These are phyloP conservation scores for Raphidocelis subcapitata DNA, from an alignment of 139 green algal genomes.

Conservation along the genomic window DNA sequence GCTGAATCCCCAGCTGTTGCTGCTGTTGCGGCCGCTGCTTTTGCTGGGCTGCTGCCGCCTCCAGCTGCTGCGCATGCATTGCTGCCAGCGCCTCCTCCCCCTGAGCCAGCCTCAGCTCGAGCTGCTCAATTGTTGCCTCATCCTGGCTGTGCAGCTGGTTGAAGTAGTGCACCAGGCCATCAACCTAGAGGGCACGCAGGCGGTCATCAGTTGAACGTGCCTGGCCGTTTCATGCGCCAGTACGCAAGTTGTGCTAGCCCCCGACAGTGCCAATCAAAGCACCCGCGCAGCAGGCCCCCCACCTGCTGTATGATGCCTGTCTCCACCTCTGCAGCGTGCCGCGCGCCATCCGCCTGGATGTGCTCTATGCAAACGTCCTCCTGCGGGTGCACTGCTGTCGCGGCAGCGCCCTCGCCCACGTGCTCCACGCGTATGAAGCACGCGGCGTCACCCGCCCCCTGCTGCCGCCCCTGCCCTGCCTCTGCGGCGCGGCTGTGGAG, in stretches of 20 bases:
- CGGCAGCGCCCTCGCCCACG: neutral
- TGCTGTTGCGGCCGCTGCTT: neutral
- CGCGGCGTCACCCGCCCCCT: neutral
- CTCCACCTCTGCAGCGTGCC: conserved; percentile 8
- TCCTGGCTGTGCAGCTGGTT: conserved; percentile 32
- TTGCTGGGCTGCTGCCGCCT: neutral
- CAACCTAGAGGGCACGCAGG: conserved; percentile 22
- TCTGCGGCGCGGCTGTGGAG: neutral
- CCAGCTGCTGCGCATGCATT: neutral
- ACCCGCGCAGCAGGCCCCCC: too few relatives aligned
- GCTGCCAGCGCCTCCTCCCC: too few relatives aligned
- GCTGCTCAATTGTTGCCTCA: conserved; percentile 13
- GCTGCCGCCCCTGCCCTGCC: conserved; percentile 1
- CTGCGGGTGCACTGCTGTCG: neutral
- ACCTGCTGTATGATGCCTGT: conserved; percentile 22
- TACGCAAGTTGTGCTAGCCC: too few relatives aligned
- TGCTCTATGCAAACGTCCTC: conserved; percentile 17
- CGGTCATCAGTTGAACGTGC: conserved; percentile 29
- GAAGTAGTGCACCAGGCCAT: conserved; percentile 44
- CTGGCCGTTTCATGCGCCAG: too few relatives aligned
- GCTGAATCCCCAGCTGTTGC: neutral
- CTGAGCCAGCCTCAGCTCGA: conserved; percentile 27
- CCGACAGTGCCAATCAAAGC: too few relatives aligned
- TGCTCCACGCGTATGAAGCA: conserved; percentile 18
- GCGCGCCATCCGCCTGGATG: conserved; percentile 1